Evolutionary conservation across 2,329 filamentous ascomycete genomes (phyloP).

Genomic region (Nigrospora osmanthi): DNA sequence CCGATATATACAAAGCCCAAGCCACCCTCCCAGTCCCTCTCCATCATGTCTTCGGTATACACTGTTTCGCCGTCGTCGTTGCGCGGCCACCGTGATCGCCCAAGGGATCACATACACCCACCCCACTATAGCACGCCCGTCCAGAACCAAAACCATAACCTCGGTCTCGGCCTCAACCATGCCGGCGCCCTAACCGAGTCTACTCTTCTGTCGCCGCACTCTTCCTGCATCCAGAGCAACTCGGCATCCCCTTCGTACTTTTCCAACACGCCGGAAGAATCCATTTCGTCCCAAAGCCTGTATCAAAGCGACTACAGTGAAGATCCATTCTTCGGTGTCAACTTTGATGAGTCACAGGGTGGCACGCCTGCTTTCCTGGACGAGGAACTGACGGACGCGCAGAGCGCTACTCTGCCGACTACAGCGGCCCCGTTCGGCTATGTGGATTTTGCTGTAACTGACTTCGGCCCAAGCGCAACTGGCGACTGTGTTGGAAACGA

Average conservation of each 20-base stretch:
- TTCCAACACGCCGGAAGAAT: constrained; percentile 41
- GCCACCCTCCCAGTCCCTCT: background rate
- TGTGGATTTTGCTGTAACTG: too few species aligned
- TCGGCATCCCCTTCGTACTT: constrained; percentile 30
- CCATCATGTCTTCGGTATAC: constrained; percentile 18
- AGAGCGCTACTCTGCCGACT: background rate
- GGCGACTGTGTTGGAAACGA: too few species aligned
- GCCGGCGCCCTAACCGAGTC: constrained; percentile 25
- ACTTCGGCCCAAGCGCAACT: too few species aligned
- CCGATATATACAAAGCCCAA: constrained; percentile 1
- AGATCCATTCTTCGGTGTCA: constrained; percentile 43
- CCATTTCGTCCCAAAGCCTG: constrained; percentile 35
- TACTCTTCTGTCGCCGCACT: constrained; percentile 33
- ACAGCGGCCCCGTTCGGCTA: background rate
- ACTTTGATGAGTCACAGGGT: constrained; percentile 34
- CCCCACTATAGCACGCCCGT: constrained; percentile 20
- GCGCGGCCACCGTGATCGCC: constrained; percentile 24
- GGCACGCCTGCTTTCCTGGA: constrained; percentile 38
- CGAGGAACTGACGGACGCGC: constrained; percentile 14
- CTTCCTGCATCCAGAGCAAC: constrained; percentile 31
- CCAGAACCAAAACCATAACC: constrained; percentile 6
- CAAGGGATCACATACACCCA: constrained; percentile 17
- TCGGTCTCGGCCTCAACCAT: constrained; percentile 15
- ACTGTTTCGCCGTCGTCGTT: constrained; percentile 31
- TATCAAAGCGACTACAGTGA: constrained; percentile 44